Evolutionary conservation across 306 rosid species (phyloP), one percentile per base, ranked within the genome.

Genomic region (Carpinus viminea): DNA sequence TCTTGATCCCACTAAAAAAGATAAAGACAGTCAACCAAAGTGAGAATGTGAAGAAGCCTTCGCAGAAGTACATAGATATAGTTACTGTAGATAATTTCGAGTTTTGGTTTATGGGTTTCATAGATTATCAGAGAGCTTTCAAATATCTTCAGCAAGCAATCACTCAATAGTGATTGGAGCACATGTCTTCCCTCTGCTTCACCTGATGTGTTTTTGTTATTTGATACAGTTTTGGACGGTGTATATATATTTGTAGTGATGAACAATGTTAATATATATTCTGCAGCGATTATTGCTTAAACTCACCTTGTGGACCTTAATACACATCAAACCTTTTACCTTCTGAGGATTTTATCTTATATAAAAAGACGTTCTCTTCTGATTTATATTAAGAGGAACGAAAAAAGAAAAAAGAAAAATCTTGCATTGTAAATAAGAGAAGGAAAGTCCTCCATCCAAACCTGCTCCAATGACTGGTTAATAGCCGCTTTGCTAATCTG

Each of bases 61-160:
- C 87, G 1, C 82, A 85, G 48, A 90, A 85, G 86, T 90, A 82
- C 86, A 76, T 83, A 56, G 81, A 90, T 61, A 77, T 90, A 70
- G 88, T 90, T 43, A 88, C 90, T 0, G 79, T 51, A 16, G 95
- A 90, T 64, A 69, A 87, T 50, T 88, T 87, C 31, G 91, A 90
- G 36, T 90, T 90, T 83, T 87, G 95, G 92, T 85, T 90, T 57
- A 75, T 85, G 92, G 91, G 95, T n/a, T 80, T 91, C 86, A 78
- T 88, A 34, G 87, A 83, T 48, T 79, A 80, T 76, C 79, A 82
- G 78, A 87, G 78, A 69, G 80, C 91, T 50, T 75, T 81, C 73
- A 85, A 83, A 43, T 74, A 74, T 79, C 77, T 90, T 3, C 81
- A 77, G 74, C 75, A 78, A 55, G 87, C 76, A 52, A 26, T 85